Conservation (phyloP, 176 grass and related monocot species). For the Triticum timopheevii region DNA sequence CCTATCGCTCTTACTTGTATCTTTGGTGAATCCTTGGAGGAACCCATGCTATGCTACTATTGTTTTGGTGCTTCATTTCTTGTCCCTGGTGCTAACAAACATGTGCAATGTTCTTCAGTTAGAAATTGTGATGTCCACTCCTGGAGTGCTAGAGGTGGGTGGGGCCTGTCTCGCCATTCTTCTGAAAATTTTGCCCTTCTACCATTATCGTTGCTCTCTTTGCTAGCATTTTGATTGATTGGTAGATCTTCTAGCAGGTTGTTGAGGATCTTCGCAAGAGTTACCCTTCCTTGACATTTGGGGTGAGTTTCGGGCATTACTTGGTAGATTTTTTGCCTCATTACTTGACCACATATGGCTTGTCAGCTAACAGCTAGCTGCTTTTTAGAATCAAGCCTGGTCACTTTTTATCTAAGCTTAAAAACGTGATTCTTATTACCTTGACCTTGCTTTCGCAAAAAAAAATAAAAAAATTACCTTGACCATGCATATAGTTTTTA, state of each 20-base stretch:
- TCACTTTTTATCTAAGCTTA: no score
- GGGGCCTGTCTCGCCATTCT: background rate
- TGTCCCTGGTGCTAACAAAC: background rate
- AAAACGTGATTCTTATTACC: background rate
- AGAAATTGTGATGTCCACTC: conserved; percentile 80
- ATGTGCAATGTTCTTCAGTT: conserved; percentile 48
- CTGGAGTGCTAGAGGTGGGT: conserved; percentile 68
- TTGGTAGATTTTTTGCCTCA: background rate
- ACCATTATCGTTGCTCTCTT: background rate
- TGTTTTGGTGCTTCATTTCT: background rate
- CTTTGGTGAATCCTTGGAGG: background rate
- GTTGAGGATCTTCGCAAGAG: conserved; percentile 55
- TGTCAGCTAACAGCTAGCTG: background rate
- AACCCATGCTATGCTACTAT: background rate
- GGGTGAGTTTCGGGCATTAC: conserved; percentile 36
- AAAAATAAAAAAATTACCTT: no score
- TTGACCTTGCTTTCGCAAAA: no score
- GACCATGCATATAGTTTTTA: no score
- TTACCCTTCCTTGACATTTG: conserved; percentile 77
- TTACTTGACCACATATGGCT: background rate
- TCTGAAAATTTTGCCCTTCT: background rate
- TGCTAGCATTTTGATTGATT: background rate
- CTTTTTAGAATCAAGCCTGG: background rate
- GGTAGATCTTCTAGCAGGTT: conserved; percentile 36
- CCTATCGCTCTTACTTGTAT: background rate